Percentiles rank a stretch among this genome's conserved stretches.
Conservation (phyloP, 768 basidiomycete genomes). For the Boletus rubropictus region DNA sequence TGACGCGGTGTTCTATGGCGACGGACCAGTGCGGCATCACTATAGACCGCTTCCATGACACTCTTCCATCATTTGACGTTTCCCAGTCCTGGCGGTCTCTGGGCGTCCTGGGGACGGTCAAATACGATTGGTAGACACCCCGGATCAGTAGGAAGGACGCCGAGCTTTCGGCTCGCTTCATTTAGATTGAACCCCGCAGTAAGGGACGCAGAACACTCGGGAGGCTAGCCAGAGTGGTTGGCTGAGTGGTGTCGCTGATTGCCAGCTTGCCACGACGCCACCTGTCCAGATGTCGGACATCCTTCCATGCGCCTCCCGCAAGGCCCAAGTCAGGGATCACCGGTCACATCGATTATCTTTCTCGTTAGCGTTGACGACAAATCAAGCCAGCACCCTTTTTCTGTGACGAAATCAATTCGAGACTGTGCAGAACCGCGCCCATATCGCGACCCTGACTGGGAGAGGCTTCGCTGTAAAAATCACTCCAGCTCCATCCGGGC, state of each 20-base stretch:
- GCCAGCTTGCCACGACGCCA: constrained; percentile 20
- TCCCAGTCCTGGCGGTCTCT: constrained; percentile 6
- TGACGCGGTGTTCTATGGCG: constrained; percentile 29
- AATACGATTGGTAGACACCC: constrained; percentile 1
- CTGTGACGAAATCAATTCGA: constrained; percentile 8
- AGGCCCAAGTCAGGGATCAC: constrained; percentile 9
- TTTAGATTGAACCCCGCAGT: no score
- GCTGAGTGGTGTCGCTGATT: constrained; percentile 12
- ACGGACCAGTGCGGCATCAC: constrained; percentile 20
- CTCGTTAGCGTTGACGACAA: constrained; percentile 7
- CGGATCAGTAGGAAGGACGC: background rate
- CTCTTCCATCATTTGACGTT: constrained; percentile 23
- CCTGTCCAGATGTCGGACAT: constrained; percentile 7
- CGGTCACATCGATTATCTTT: constrained; percentile 10
- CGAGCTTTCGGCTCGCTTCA: no score
- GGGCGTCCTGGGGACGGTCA: constrained; percentile 14
- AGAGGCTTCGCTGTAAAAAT: constrained; percentile 1
- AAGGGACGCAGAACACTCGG: no score
- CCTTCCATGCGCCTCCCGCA: constrained; percentile 22
- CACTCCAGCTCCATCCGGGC: background rate
- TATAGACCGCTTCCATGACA: constrained; percentile 28
- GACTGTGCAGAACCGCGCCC: background rate
- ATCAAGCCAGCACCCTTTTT: constrained; percentile 15
- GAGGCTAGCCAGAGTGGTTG: no score
- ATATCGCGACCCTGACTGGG: constrained; percentile 10